phyloP scores from a whole-genome alignment of 805 yeast species.

The Candida boidinii region DNA sequence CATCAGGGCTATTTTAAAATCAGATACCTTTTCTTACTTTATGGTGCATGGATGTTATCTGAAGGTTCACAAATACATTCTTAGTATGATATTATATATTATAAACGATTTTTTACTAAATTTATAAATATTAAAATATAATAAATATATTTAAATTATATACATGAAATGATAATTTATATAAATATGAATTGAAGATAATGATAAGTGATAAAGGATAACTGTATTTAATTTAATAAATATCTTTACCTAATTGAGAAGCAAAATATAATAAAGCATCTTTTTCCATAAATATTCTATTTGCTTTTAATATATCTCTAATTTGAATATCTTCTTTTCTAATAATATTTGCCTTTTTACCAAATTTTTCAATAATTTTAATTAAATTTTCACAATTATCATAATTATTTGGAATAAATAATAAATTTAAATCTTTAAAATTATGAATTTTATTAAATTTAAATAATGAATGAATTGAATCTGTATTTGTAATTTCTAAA shows the following conservation, averaged over 20 bases:
- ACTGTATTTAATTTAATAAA: not conserved
- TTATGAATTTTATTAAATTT: slow-evolving; percentile 38
- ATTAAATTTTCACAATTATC: slow-evolving; percentile 40
- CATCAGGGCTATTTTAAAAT: too few species aligned
- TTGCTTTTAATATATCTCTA: slow-evolving; percentile 74
- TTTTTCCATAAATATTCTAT: slow-evolving; percentile 64
- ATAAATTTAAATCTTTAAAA: slow-evolving; percentile 42
- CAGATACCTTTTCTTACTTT: too few species aligned
- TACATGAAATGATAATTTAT: too few species aligned
- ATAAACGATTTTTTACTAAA: too few species aligned
- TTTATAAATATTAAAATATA: too few species aligned
- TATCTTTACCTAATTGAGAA: slow-evolving; percentile 11
- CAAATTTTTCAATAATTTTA: slow-evolving; percentile 43
- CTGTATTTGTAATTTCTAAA: slow-evolving; percentile 20
- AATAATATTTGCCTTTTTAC: slow-evolving; percentile 51
- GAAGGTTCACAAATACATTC: too few species aligned
- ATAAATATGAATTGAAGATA: too few species aligned
- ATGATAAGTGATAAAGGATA: too few species aligned
- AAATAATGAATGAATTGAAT: slow-evolving; percentile 18
- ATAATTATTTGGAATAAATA: slow-evolving; percentile 56
- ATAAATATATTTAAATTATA: too few species aligned
- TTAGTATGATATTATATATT: too few species aligned
- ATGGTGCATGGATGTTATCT: too few species aligned
- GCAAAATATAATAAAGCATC: slow-evolving; percentile 61
- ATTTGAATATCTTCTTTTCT: slow-evolving; percentile 76